Conservation (phyloP, 2,329 filamentous ascomycete species). For the Cercospora beticola region DNA sequence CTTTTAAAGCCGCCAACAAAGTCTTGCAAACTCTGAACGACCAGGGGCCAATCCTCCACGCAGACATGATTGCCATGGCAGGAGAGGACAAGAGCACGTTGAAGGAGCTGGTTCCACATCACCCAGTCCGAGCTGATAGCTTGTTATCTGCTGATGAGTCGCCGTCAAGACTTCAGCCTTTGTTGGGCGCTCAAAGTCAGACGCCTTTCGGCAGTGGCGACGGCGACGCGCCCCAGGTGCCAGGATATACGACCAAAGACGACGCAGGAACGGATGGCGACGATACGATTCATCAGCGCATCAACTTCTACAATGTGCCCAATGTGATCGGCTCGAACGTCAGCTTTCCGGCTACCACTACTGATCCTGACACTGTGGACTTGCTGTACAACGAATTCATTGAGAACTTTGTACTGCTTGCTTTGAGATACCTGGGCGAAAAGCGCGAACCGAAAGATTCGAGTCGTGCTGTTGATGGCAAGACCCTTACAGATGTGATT, state of each 20-base stretch:
- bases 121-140: slow-evolving; percentile 21
- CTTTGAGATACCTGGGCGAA: slow-evolving; percentile 62
- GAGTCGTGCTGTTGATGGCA: slow-evolving; percentile 52
- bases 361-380: slow-evolving; percentile 71
- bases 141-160: slow-evolving; percentile 15
- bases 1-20: slow-evolving; percentile 70
- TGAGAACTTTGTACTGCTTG: slow-evolving; percentile 74
- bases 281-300: slow-evolving; percentile 76
- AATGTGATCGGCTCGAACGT: slow-evolving; percentile 77
- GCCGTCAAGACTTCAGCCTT: slow-evolving; percentile 1
- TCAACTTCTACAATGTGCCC: slow-evolving; percentile 74
- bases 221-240: slow-evolving; percentile 43
- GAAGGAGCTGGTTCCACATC: slow-evolving; percentile 20
- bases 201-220: slow-evolving; percentile 15
- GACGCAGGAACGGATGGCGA: slow-evolving; percentile 82
- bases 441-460: slow-evolving; percentile 54
- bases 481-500: slow-evolving; percentile 58
- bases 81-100: slow-evolving; percentile 10
- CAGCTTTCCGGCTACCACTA: slow-evolving; percentile 54
- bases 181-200: slow-evolving; percentile 7
- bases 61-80: slow-evolving; percentile 29
- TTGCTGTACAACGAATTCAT: slow-evolving; percentile 91
- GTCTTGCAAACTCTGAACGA: slow-evolving; percentile 62
- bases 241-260: slow-evolving; percentile 87
- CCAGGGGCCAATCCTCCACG: slow-evolving; percentile 52